Evolutionary conservation across 306 rosid genomes (phyloP).

Genomic region (Leucaena leucocephala): DNA sequence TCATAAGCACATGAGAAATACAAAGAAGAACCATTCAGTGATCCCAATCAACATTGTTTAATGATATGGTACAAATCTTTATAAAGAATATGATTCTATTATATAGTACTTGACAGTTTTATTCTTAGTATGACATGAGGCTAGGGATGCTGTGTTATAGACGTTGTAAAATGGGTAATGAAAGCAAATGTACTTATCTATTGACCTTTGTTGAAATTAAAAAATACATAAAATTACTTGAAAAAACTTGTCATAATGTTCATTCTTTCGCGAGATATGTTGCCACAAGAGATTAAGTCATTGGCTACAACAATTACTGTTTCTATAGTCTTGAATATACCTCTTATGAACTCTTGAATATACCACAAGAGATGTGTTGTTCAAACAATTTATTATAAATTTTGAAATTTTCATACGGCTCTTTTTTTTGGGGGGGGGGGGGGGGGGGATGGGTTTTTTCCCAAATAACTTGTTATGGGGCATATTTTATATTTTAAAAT

Average conservation of each 20-base stretch:
- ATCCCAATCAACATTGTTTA: neutral
- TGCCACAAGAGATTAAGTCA: conserved; percentile 64
- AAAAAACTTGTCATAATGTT: conserved; percentile 72
- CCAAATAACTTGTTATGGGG: too few relatives aligned
- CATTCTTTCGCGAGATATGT: conserved; percentile 60
- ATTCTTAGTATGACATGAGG: conserved; percentile 80
- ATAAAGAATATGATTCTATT: conserved; percentile 67
- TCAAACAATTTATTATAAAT: too few relatives aligned
- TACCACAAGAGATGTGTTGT: too few relatives aligned
- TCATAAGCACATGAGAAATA: too few relatives aligned
- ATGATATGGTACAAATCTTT: conserved; percentile 65
- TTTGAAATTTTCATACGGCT: too few relatives aligned
- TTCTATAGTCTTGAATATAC: conserved; percentile 65
- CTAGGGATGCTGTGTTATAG: conserved; percentile 78
- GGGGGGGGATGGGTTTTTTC: too few relatives aligned
- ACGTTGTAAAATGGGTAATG: conserved; percentile 56
- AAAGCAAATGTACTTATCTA: too few relatives aligned
- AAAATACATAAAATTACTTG: conserved; percentile 54
- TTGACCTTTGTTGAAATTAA: conserved; percentile 79
- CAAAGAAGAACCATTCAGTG: too few relatives aligned
- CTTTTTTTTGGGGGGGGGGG: too few relatives aligned
- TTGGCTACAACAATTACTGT: conserved; percentile 72
- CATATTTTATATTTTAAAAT: too few relatives aligned
- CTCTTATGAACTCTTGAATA: conserved; percentile 92
- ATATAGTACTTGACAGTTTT: conserved; percentile 62